phyloP scores from a whole-genome alignment of 371 early-diverging fungal genomes.

The Mucor velutinosus region DNA sequence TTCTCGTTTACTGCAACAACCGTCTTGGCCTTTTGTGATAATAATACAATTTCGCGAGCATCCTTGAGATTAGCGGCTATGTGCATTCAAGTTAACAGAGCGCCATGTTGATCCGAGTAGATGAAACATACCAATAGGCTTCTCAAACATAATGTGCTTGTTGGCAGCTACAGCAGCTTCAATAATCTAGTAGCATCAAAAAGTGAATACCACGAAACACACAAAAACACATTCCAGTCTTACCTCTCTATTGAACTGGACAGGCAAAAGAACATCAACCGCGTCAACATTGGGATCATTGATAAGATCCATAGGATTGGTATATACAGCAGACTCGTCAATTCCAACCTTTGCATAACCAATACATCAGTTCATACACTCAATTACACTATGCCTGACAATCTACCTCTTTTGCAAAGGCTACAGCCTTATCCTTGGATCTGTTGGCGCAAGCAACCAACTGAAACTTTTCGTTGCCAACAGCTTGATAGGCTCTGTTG shows the following conservation, averaged over 20 bases:
- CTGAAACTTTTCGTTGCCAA: slow-evolving; percentile 43
- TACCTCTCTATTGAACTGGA: slow-evolving; percentile 51
- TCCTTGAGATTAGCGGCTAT: slow-evolving; percentile 46
- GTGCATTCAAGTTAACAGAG: not conserved
- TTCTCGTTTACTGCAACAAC: slow-evolving; percentile 52
- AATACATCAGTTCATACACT: not conserved
- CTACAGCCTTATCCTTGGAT: slow-evolving; percentile 50
- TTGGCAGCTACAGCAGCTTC: slow-evolving; percentile 47
- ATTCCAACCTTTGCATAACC: slow-evolving; percentile 38
- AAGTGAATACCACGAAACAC: not conserved
- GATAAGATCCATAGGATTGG: slow-evolving; percentile 40
- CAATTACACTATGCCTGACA: not conserved
- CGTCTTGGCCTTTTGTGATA: slow-evolving; percentile 35
- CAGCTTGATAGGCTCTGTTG: slow-evolving; percentile 40
- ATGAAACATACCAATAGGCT: slow-evolving; percentile 45
- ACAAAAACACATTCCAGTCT: not conserved
- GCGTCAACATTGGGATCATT: slow-evolving; percentile 47
- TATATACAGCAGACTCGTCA: slow-evolving; percentile 43
- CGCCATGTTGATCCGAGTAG: not conserved
- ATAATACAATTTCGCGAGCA: slow-evolving; percentile 43
- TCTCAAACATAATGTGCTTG: slow-evolving; percentile 53
- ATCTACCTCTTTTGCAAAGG: slow-evolving; percentile 47
- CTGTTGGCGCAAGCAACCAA: slow-evolving; percentile 54
- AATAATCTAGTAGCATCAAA: slow-evolving; percentile 25
- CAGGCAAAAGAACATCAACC: slow-evolving; percentile 40